Base-by-base conservation (phyloP, 2,329 filamentous ascomycete genomes). In the Xylaria hypoxylon region DNA sequence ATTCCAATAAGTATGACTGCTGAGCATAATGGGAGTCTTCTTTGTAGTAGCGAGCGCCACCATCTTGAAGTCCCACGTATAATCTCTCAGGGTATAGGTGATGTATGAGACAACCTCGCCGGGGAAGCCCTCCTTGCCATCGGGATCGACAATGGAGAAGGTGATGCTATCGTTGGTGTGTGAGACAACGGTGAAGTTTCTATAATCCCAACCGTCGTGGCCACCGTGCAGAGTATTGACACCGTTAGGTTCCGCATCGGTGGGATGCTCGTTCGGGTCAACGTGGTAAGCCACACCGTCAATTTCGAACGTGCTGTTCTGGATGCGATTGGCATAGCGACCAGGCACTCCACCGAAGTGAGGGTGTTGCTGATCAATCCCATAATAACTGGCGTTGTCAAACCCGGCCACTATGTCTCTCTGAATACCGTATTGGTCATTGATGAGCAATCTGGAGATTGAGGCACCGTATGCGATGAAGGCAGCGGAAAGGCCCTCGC, bases 21-120 rank as follows among this genome's bases (percentile, higher is more conserved):
- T 92, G 64, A 95, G 84, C 92, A 95, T 94, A 77, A 95, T 93
- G 55, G 92, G 92, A 5, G 92, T 94, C 80, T 89, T 90, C 80
- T 92, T 88, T 33, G 90, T 92, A 8, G 89, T 89, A 2, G 91
- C 83, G 62, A 91, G 78, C 45, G 91, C 92, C 15, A 89, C 81
- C 84, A 94, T 93, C 79, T 87, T 90, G 73, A 93, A 84, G 74
- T 92, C 85, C 90, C 91, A 94, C 53, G 87, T 86, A 76, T 85
- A 82, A 31, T 88, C 86, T 3, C 83, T 83, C 58, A 94, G 77
- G 0, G 89, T 90, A 79, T 94, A 95, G 4, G 91, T 93, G 68
- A 93, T 84, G 77, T 91, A 88, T 65, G 89, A 89, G 56, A 92
- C 80, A 5, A 95, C 91, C 77, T 92, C 89, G 62, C 92, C 92